These are phyloP conservation scores for Talaromyces borbonicus DNA, from an alignment of 495 filamentous ascomycete species.

Conservation along the genomic window DNA sequence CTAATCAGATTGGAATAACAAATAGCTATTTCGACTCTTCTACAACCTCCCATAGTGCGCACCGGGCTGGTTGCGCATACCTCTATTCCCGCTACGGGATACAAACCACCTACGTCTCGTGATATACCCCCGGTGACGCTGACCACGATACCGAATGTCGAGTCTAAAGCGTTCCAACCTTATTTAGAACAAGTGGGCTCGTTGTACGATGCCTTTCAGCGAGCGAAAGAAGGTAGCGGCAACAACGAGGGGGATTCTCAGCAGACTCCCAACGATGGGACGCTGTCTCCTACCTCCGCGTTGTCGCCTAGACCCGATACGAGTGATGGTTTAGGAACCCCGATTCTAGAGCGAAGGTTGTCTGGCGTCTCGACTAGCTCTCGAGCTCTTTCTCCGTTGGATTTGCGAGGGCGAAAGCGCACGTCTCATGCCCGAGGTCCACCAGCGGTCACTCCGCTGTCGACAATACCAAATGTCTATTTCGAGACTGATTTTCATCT, in stretches of 20 bases:
- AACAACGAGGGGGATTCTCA: constrained; percentile 44
- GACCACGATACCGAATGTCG: constrained; percentile 79
- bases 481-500: constrained; percentile 93
- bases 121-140: constrained; percentile 94
- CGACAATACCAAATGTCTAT: constrained; percentile 86
- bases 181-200: constrained; percentile 78
- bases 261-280: constrained; percentile 18
- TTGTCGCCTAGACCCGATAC: constrained; percentile 26
- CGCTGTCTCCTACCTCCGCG: constrained; percentile 3
- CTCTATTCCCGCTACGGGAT: constrained; percentile 52
- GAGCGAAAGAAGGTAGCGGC: constrained; percentile 48
- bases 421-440: constrained; percentile 26
- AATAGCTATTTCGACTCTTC: constrained; percentile 80
- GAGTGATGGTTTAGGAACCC: constrained; percentile 14
- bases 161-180: constrained; percentile 65
- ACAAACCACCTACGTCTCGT: constrained; percentile 74
- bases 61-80: constrained; percentile 75
- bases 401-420: constrained; percentile 24
- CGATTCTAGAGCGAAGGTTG: constrained; percentile 27
- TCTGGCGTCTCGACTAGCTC: constrained; percentile 29
- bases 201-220: constrained; percentile 72
- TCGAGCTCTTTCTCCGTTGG: constrained; percentile 32
- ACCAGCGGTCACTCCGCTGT: constrained; percentile 73
- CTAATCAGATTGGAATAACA: not conserved
- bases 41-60: constrained; percentile 83